phyloP scores from a whole-genome alignment of 495 filamentous ascomycete species.

The Xylaria palmicola region DNA sequence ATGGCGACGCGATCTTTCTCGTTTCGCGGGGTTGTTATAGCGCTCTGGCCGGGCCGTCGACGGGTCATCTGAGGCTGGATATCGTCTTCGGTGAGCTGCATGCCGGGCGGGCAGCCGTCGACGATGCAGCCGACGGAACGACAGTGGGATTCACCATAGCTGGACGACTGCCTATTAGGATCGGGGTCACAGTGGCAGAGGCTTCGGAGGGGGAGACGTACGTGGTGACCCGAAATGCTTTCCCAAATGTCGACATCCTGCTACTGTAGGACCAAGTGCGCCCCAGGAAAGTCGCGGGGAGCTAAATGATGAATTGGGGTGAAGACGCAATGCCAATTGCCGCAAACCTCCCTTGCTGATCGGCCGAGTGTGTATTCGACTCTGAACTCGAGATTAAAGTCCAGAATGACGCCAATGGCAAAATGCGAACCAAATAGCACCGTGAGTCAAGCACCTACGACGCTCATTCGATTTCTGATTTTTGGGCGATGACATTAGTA shows the following conservation, averaged over 20 bases:
- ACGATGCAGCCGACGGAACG: conserved; percentile 88
- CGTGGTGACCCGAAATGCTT: conserved; percentile 82
- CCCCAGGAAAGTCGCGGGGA: not conserved
- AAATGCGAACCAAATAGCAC: not conserved
- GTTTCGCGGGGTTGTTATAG: conserved; percentile 86
- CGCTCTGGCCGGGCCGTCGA: conserved; percentile 85
- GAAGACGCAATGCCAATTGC: not conserved
- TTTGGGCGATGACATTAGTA: conserved; percentile 6
- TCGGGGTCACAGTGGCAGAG: too few species aligned
- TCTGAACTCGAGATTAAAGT: not conserved
- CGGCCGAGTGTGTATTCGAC: not conserved
- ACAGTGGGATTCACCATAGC: conserved; percentile 90
- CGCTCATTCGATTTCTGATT: not conserved
- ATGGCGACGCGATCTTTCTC: conserved; percentile 92
- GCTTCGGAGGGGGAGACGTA: conserved; percentile 42
- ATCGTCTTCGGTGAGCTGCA: conserved; percentile 82
- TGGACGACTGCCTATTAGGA: conserved; percentile 32
- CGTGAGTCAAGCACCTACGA: not conserved
- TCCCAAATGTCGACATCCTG: conserved; percentile 88
- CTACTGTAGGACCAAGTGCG: not conserved
- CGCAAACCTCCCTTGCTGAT: not conserved
- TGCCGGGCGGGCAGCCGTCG: conserved; percentile 85
- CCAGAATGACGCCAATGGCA: not conserved
- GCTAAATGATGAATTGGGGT: not conserved
- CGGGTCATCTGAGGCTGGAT: conserved; percentile 96